phyloP scores from a whole-genome alignment of 345 rosid genomes.

The Erucastrum elatum region DNA sequence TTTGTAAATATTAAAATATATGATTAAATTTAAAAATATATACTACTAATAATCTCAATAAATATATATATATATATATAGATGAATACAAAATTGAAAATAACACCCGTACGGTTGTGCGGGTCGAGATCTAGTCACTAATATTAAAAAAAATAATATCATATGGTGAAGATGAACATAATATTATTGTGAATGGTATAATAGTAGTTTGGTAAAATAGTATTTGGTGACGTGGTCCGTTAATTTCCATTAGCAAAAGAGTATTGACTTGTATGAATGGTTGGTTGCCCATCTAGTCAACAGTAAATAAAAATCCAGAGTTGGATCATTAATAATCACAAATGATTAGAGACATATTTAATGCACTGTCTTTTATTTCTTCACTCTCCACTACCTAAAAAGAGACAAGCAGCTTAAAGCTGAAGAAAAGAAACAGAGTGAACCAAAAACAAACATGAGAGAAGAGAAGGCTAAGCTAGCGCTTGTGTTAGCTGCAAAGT shows the following conservation, averaged over 20 bases:
- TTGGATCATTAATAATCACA: slow-evolving; percentile 28
- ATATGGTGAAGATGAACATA: not conserved
- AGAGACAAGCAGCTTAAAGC: not conserved
- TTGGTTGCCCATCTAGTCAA: slow-evolving; percentile 28
- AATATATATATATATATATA: too few species aligned
- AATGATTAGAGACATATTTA: slow-evolving; percentile 29
- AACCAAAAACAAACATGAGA: slow-evolving; percentile 25
- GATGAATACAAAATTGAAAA: too few species aligned
- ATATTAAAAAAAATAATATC: not conserved
- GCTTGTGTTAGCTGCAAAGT: slow-evolving; percentile 38
- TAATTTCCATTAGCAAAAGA: slow-evolving; percentile 18
- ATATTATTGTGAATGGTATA: not conserved
- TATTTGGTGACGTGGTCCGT: slow-evolving; percentile 13
- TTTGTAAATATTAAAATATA: too few species aligned
- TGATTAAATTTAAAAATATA: too few species aligned
- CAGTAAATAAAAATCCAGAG: slow-evolving; percentile 14
- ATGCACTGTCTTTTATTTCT: slow-evolving; percentile 36
- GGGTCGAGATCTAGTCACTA: too few species aligned
- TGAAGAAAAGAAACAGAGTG: not conserved
- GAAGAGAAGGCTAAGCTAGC: slow-evolving; percentile 48
- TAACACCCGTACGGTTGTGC: too few species aligned
- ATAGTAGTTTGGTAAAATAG: not conserved
- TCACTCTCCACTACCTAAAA: slow-evolving; percentile 26
- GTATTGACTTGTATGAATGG: slow-evolving; percentile 32
- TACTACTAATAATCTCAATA: too few species aligned